Base-by-base conservation (phyloP, 202 grass and related monocot genomes). In the Thinopyrum obtusiflorum region DNA sequence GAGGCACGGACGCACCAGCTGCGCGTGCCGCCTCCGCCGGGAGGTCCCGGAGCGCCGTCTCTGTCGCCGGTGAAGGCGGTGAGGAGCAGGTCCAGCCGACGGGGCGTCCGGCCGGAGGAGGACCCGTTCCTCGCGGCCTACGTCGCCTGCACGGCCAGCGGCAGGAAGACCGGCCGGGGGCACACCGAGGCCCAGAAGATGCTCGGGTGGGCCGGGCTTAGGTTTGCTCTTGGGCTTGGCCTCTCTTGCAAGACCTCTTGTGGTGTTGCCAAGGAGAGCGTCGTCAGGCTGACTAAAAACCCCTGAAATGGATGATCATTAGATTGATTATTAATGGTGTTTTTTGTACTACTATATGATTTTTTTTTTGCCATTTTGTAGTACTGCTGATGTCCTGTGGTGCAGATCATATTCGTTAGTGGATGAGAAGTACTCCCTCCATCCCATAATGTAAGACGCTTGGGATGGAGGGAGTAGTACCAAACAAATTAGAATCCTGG, bases 81-180 rank as follows among this genome's bases (percentile, higher is more conserved):
- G 61, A 78, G 37, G 79, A 83, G 32, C 1, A 8, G 20, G 14
- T 25, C 17, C 53, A 79, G 12, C 18, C 69, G 65, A 74, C 42
- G 71, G 5, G 37, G 49, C 29, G 75, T 79, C 21, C 78, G 81
- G 61, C 73, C 84, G 3, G 86, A 82, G 46, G 88, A 91, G 11
- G 97, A 98, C 60, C 93, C 92, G 12, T 98, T 98, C 47, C 87
- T 98, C 1, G 93, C 93, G 18, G 97, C 97, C 31, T 92, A 89
- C 73, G 73, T 89, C 20, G 90, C 92, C n/a, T 98, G 97, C 88
- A 96, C 93, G 55, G 85, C 73, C 9, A 70, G 26, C 33, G 39
- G 55, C 20, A 17, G 63, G 5, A 46, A 73, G 63, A 0, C 20
- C 10, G 64, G 39, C 35, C 68, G 21, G 14, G 15, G 12, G 8